These are phyloP conservation scores for Neurospora sp. DNA, from an alignment of 495 filamentous ascomycete species.

Conservation along the genomic window DNA sequence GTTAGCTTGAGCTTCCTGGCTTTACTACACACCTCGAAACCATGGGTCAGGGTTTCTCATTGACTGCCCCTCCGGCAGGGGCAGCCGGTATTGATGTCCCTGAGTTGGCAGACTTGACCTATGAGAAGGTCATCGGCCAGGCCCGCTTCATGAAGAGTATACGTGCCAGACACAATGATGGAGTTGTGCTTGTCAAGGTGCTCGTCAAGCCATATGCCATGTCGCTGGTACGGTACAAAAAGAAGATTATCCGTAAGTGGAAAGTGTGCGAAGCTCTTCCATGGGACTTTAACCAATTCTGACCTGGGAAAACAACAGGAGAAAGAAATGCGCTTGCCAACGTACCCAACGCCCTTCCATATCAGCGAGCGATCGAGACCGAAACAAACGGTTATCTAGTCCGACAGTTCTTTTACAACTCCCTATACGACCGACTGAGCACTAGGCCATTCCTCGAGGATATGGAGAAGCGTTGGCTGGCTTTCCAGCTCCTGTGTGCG, in stretches of 20 bases:
- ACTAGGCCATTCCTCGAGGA: conserved; percentile 95
- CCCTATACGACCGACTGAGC: conserved; percentile 91
- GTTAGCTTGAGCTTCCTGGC: neutral
- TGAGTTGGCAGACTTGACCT: conserved; percentile 77
- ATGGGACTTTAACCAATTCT: conserved; percentile 3
- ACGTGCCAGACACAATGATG: conserved; percentile 78
- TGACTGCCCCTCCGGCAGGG: conserved; percentile 79
- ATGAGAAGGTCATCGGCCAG: conserved; percentile 86
- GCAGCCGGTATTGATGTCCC: conserved; percentile 87
- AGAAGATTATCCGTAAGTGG: conserved; percentile 58
- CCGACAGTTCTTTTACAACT: conserved; percentile 93
- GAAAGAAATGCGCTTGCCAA: conserved; percentile 71
- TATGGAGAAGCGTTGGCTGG: conserved; percentile 98
- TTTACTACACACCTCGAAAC: conserved; percentile 14
- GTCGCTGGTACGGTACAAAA: conserved; percentile 66
- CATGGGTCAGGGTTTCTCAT: conserved; percentile 97
- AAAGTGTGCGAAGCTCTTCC: neutral
- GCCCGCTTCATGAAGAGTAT: conserved; percentile 98
- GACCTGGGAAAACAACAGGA: conserved; percentile 36
- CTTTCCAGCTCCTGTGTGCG: conserved; percentile 90
- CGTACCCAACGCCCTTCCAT: conserved; percentile 83
- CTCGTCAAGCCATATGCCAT: conserved; percentile 84
- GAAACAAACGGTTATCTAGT: conserved; percentile 85
- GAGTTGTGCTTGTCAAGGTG: conserved; percentile 84
- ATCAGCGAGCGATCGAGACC: conserved; percentile 84